Base-by-base conservation (phyloP, 2,329 filamentous ascomycete genomes). In the Nemania bipapillata region DNA sequence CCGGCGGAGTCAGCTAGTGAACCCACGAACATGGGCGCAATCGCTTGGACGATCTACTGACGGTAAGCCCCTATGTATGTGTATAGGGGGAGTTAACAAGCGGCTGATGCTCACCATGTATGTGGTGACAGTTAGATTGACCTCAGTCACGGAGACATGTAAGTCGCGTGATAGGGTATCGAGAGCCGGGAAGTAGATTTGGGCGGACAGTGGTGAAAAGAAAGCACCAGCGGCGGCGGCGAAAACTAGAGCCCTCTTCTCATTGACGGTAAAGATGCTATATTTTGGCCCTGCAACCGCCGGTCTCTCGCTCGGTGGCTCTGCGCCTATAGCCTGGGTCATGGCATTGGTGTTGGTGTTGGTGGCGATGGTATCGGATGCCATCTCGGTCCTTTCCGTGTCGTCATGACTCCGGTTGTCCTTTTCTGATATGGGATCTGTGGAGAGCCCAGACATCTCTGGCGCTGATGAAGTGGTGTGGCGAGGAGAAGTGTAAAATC, bases 11-110 rank as follows among this genome's bases (percentile, higher is more conserved):
- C 86, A 2, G 85, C 83, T 26, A 87, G 78, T 20, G 82, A 82
- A 8, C 83, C 85, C 11, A 86, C 78, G 59, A 86, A 81, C 66
- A 82, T 81, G 3, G 86, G 86, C 0, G 85, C 83, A 4, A 88
- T 73, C 11, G 82, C 86, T 79, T 87, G 86, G 50, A 87, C 83
- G 52, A 87, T 83, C 81, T 80, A 60, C 24, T 1, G 11, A 47
- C 4, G 22, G 75, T 80, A 4, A 80, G 81, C 24, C 77, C 55
- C 26, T 15, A 28, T 22, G 4, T 20, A 76, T 24, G 79, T n/a
- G 63, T 47, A 77, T 3, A 26, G 24, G 30, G 37, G 12, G 22
- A 2, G n/a, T n/a, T n/a, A n/a, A n/a, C 20, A 4, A 4, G 42
- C 3, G 37, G 37, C 12, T 22, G 9, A 4, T 32, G 45, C 59